Base-by-base conservation (phyloP, 495 filamentous ascomycete genomes). In the Clohesyomyces aquaticus region DNA sequence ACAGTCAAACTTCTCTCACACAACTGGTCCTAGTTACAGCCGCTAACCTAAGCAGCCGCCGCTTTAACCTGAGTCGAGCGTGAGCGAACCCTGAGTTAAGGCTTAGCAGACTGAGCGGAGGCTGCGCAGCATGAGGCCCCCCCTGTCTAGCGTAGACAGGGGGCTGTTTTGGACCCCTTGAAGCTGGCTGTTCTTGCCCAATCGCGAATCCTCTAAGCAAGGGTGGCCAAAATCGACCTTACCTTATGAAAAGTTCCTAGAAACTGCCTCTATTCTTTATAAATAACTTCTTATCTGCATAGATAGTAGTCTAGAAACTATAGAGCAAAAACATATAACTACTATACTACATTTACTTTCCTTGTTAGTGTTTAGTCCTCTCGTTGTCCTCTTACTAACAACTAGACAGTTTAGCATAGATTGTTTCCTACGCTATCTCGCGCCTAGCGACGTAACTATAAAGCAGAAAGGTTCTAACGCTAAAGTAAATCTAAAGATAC, bases 181-280 rank as follows among this genome's bases (percentile, higher is more conserved):
- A 55, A 55, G 52, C 52, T 18, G 52, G 52, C 52, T 41, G 52
- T 41, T 55, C 52, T 55, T 55, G 28, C 52, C 52, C 18, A 55
- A 58, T 58, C 35, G 55, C 55, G 55, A 58, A 26, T 58, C 55
- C 55, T 58, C 47, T 58, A 21, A 60, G 23, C 56, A 35, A 60
- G 26, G 42, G 56, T 60, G 56, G 38, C 56, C 22, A 60, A 50
- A 59, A 60, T 60, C 9, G 25, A 60, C 56, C 45, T 29, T 45
- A 60, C 56, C 56, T 60, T 25, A 60, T 45, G 56, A 50, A 60
- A 60, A 60, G 56, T 60, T 60, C 56, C 56, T 14, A 50, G 56
- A 60, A 60, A 60, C 43, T 60, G 46, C 56, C 56, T 42, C 43
- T 35, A 60, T 60, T 50, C 56, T 50, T 60, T 60, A 45, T 35